Conservation (phyloP, 371 early-diverging fungal genomes). For the Nematocida ausubeli region DNA sequence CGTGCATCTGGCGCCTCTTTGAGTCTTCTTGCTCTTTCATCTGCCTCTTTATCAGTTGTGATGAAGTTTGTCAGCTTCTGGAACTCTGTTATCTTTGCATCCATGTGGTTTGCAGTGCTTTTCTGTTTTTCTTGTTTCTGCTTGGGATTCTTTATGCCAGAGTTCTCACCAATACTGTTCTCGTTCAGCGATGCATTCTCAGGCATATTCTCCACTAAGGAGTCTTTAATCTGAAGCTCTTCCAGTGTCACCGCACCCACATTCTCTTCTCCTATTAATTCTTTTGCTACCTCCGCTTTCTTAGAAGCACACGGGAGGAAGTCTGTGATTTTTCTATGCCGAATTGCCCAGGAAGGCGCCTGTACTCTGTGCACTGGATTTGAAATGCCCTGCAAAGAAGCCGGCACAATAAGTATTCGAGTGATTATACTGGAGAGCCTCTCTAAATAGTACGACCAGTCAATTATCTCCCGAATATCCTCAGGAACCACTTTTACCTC, state of each 20-base stretch:
- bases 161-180: not conserved
- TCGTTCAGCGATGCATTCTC: not conserved
- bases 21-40: not conserved
- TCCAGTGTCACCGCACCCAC: not conserved
- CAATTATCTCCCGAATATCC: slow-evolving; percentile 82
- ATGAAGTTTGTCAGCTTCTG: slow-evolving; percentile 1
- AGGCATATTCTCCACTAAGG: no score
- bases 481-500: slow-evolving; percentile 69
- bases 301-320: slow-evolving; percentile 23
- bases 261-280: not conserved
- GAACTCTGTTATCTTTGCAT: not conserved
- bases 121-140: not conserved
- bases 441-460: slow-evolving; percentile 96
- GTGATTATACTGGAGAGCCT: slow-evolving; percentile 88
- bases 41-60: not conserved
- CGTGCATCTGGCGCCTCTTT: not conserved
- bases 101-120: not conserved
- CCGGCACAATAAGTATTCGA: slow-evolving; percentile 94
- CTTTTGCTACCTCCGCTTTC: not conserved
- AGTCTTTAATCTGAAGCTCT: no score
- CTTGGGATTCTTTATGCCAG: not conserved
- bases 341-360: slow-evolving; percentile 80
- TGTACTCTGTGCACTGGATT: slow-evolving; percentile 82
- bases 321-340: not conserved
- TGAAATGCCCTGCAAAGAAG: slow-evolving; percentile 84